These are phyloP conservation scores for Hemileccinum rubropunctum DNA, from an alignment of 768 basidiomycete species.

Conservation along the genomic window DNA sequence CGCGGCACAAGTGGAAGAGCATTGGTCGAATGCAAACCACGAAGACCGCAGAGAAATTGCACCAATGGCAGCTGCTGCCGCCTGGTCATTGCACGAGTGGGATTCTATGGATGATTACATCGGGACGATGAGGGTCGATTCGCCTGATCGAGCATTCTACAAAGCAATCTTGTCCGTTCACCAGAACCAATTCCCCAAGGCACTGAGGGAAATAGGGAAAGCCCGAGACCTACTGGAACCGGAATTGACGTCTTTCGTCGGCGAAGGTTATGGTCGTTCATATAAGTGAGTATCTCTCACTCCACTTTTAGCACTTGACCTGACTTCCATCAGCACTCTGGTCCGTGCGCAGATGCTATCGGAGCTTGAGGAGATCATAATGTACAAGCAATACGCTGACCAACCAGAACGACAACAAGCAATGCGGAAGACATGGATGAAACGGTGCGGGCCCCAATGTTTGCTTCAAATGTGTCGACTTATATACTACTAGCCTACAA, in stretches of 20 bases:
- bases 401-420: slow-evolving; percentile 89
- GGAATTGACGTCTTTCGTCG: slow-evolving; percentile 87
- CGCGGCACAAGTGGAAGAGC: slow-evolving; percentile 79
- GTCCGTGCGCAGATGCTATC: slow-evolving; percentile 98
- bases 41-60: slow-evolving; percentile 91
- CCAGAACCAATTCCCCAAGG: slow-evolving; percentile 93
- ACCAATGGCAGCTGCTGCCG: slow-evolving; percentile 94
- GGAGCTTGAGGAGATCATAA: slow-evolving; percentile 95
- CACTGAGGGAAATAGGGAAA: slow-evolving; percentile 83
- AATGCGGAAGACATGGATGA: slow-evolving; percentile 97
- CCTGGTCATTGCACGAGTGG: slow-evolving; percentile 97
- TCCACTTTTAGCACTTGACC: slow-evolving; percentile 4
- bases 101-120: slow-evolving; percentile 98
- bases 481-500: slow-evolving; percentile 56
- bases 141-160: slow-evolving; percentile 94
- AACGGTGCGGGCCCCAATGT: slow-evolving; percentile 53
- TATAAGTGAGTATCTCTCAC: slow-evolving; percentile 69
- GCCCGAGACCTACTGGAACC: slow-evolving; percentile 91
- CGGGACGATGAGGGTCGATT: slow-evolving; percentile 86
- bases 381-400: slow-evolving; percentile 92
- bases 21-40: slow-evolving; percentile 79
- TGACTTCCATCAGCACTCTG: slow-evolving; percentile 62
- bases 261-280: slow-evolving; percentile 95
- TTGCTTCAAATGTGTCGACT: not conserved
- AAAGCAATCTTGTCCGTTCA: slow-evolving; percentile 94